Conservation (phyloP, 139 green algal genomes). For the Diplosphaera chodatii region DNA sequence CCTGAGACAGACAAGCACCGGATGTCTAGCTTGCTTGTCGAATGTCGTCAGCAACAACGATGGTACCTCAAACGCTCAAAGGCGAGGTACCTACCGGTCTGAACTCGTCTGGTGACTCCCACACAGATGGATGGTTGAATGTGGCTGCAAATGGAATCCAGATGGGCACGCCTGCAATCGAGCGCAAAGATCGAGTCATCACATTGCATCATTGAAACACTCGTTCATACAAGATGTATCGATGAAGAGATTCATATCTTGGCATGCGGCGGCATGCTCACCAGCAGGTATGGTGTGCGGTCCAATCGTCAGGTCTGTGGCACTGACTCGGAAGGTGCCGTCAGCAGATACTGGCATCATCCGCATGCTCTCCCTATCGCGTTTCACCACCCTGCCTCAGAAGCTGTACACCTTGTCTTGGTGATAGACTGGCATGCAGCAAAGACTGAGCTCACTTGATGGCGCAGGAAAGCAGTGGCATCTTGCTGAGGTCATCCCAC, state of each 20-base stretch:
- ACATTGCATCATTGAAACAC: too few relatives aligned
- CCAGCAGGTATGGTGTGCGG: constrained; percentile 5
- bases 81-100: constrained; percentile 1
- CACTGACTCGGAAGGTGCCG: background rate
- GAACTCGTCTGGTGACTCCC: background rate
- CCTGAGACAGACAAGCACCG: too few relatives aligned
- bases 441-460: constrained; percentile 20
- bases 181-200: too few relatives aligned
- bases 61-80: background rate
- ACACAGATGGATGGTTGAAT: background rate
- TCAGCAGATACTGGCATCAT: background rate
- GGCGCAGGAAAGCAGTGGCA: constrained; percentile 12
- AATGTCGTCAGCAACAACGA: too few relatives aligned
- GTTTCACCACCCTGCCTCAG: too few relatives aligned
- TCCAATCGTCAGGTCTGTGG: background rate
- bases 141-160: background rate
- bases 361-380: background rate
- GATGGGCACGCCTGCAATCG: too few relatives aligned
- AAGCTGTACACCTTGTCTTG: too few relatives aligned
- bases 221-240: too few relatives aligned
- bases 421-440: background rate
- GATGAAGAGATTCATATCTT: too few relatives aligned
- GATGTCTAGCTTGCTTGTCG: background rate
- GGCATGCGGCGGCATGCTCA: too few relatives aligned
- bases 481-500: constrained; percentile 11